phyloP scores from a whole-genome alignment of 768 basidiomycete species.

The Leccinum olivaceopallidum region DNA sequence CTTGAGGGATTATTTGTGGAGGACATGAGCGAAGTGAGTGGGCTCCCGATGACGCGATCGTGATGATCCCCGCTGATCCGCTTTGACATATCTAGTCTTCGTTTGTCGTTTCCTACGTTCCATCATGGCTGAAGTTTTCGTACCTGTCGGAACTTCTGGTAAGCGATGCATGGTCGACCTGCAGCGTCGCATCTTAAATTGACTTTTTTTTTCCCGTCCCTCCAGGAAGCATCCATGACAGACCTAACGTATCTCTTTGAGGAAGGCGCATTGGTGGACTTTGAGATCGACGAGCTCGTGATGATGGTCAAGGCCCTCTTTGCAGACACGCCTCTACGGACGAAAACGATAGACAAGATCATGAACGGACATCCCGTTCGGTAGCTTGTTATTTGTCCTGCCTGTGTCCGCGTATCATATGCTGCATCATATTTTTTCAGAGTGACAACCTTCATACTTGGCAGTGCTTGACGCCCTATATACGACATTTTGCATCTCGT shows the following conservation, averaged over 20 bases:
- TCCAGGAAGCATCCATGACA: constrained; percentile 86
- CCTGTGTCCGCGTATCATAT: neutral
- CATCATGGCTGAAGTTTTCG: constrained; percentile 92
- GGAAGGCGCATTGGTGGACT: constrained; percentile 88
- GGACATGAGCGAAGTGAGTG: constrained; percentile 55
- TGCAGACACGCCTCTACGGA: constrained; percentile 80
- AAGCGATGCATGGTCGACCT: constrained; percentile 28
- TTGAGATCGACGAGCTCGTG: constrained; percentile 79
- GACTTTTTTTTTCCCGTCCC: neutral
- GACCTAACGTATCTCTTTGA: constrained; percentile 93
- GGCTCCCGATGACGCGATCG: neutral
- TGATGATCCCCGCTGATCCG: constrained; percentile 1
- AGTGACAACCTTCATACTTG: neutral
- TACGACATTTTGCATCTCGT: constrained; percentile 5
- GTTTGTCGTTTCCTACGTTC: constrained; percentile 82
- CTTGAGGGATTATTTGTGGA: constrained; percentile 82
- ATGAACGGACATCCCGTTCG: constrained; percentile 55
- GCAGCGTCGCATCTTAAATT: neutral
- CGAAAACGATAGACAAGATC: constrained; percentile 78
- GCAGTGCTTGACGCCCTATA: constrained; percentile 10
- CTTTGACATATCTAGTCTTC: constrained; percentile 49
- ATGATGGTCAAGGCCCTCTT: constrained; percentile 85
- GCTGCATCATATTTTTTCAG: constrained; percentile 1
- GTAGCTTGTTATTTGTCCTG: neutral
- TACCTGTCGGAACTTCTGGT: constrained; percentile 93